phyloP scores from a whole-genome alignment of 192 early-diverging fungal genomes.

The Bifiguratus adelaidae region DNA sequence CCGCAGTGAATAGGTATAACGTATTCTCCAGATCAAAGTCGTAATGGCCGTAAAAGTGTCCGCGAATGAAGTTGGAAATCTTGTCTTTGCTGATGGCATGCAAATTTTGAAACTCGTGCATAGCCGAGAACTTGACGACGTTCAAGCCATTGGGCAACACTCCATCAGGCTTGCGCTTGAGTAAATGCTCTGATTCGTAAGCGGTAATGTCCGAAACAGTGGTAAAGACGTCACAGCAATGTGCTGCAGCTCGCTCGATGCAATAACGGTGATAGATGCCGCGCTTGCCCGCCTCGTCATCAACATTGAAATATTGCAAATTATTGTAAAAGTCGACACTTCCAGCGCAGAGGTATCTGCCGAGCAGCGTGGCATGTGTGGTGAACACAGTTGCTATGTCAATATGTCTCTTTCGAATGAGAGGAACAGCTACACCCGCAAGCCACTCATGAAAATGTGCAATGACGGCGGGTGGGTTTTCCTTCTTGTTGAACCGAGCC shows the following conservation, averaged over 20 bases:
- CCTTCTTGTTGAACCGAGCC: conserved; percentile 14
- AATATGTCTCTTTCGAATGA: conserved; percentile 76
- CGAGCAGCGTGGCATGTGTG: conserved; percentile 90
- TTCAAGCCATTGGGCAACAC: conserved; percentile 94
- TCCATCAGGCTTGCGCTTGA: conserved; percentile 95
- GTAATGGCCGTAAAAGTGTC: conserved; percentile 96
- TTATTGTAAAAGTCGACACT: conserved; percentile 98
- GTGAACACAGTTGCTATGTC: conserved; percentile 94
- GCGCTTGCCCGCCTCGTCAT: conserved; percentile 90
- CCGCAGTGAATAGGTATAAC: conserved; percentile 94
- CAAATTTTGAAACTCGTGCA: conserved; percentile 98
- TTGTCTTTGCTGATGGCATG: conserved; percentile 89
- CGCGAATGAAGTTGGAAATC: conserved; percentile 93
- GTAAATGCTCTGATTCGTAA: conserved; percentile 87
- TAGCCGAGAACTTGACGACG: conserved; percentile 92
- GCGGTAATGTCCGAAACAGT: conserved; percentile 96
- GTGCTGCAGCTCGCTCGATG: conserved; percentile 88
- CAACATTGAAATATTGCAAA: conserved; percentile 82
- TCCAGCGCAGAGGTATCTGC: conserved; percentile 91
- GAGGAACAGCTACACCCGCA: conserved; percentile 79
- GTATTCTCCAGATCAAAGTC: conserved; percentile 90
- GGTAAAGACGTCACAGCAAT: conserved; percentile 95
- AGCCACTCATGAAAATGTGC: conserved; percentile 99
- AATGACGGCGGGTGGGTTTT: conserved; percentile 54
- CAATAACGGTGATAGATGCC: conserved; percentile 98